These are phyloP conservation scores for Trichocomaceae sp. DNA, from an alignment of 2,329 filamentous ascomycete genomes.

Conservation along the genomic window DNA sequence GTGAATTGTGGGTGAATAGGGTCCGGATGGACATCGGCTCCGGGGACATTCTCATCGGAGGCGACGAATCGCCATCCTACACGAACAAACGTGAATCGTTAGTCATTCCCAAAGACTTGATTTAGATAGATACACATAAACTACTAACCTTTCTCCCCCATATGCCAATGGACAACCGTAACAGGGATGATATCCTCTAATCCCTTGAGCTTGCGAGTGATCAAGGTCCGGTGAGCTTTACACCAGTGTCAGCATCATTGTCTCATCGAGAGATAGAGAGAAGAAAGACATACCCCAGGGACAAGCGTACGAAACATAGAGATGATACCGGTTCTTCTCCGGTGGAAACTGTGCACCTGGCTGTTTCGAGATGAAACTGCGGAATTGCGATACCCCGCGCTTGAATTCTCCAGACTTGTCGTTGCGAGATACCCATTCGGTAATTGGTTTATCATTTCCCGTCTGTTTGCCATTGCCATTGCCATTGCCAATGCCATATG, in stretches of 20 bases:
- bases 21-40: constrained; percentile 47
- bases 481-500: too few relatives aligned
- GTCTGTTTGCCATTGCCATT: too few relatives aligned
- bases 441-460: constrained; percentile 45
- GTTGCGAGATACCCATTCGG: constrained; percentile 71
- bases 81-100: not conserved
- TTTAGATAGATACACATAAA: not conserved
- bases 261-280: not conserved
- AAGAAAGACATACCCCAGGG: constrained; percentile 60
- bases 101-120: not conserved
- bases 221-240: constrained; percentile 74
- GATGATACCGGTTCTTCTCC: constrained; percentile 85
- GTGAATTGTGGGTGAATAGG: constrained; percentile 62
- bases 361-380: constrained; percentile 69
- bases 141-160: constrained; percentile 57
- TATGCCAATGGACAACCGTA: constrained; percentile 89
- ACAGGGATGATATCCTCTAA: constrained; percentile 74
- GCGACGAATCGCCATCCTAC: constrained; percentile 78
- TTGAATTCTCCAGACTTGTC: constrained; percentile 90
- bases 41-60: constrained; percentile 52
- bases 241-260: not conserved
- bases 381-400: constrained; percentile 74
- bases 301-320: constrained; percentile 91
- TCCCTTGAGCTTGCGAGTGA: constrained; percentile 84
- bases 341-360: constrained; percentile 68